Conservation (phyloP, 106 monocot genomes). For the Dendrobium catenatum region DNA sequence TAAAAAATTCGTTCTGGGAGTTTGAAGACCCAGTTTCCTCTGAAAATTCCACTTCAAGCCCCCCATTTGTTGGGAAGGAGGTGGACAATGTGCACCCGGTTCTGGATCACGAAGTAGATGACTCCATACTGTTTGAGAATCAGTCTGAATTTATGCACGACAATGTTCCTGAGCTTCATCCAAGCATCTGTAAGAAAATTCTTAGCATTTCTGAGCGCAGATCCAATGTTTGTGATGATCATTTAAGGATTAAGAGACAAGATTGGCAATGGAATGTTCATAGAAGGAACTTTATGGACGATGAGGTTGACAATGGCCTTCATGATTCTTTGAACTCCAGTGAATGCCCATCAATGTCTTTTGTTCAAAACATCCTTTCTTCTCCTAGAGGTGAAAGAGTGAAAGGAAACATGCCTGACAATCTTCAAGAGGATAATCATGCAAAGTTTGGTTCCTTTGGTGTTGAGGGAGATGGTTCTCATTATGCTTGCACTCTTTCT, state of each 20-base stretch:
- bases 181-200: constrained; percentile 24
- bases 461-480: constrained; percentile 23
- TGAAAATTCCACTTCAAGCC: constrained; percentile 41
- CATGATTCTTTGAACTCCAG: constrained; percentile 23
- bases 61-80: constrained; percentile 23
- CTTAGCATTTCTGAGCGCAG: constrained; percentile 32
- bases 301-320: constrained; percentile 26
- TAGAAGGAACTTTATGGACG: constrained; percentile 19
- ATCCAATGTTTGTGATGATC: constrained; percentile 25
- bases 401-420: constrained; percentile 3
- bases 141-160: constrained; percentile 9
- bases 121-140: constrained; percentile 9
- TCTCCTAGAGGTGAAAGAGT: constrained; percentile 23
- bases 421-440: constrained; percentile 19
- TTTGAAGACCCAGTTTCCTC: constrained; percentile 21
- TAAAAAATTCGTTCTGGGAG: constrained; percentile 39
- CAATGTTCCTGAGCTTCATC: constrained; percentile 10
- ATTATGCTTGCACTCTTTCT: constrained; percentile 46
- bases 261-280: not conserved
- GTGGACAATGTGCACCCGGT: constrained; percentile 16
- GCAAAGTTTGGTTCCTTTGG: constrained; percentile 24
- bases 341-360: not conserved
- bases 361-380: constrained; percentile 11
- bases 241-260: not conserved
- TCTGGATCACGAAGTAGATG: constrained; percentile 15